Evolutionary conservation across 352 stramenopile genomes (phyloP).

Genomic region (Ophiocytium majus): DNA sequence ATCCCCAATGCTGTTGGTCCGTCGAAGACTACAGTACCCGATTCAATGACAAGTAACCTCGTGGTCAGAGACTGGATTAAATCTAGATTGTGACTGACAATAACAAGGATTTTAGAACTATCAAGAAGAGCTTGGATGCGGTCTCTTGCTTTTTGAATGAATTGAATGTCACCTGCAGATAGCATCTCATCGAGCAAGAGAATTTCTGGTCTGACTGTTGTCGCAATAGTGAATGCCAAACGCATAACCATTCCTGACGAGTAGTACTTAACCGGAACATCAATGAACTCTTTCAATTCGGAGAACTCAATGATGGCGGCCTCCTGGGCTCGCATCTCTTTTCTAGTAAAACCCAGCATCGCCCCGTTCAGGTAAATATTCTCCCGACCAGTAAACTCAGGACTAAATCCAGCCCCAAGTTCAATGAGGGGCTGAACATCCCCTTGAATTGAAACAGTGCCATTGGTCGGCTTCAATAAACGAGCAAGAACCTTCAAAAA

Average conservation of each 20-base stretch:
- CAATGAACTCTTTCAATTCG: slow-evolving; percentile 25
- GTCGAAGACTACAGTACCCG: no score
- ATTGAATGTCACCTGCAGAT: background rate
- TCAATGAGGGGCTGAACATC: background rate
- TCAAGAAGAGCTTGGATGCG: no score
- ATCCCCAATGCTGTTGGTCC: no score
- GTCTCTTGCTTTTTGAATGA: no score
- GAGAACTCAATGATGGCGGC: slow-evolving; percentile 11
- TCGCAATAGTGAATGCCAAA: slow-evolving; percentile 17
- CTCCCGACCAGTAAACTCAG: slow-evolving; percentile 16
- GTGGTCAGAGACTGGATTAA: no score
- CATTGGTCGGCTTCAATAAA: background rate
- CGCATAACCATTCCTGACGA: slow-evolving; percentile 7
- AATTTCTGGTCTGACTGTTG: slow-evolving; percentile 20
- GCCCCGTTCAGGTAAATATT: slow-evolving; percentile 23
- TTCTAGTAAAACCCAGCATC: slow-evolving; percentile 14
- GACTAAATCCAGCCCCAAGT: slow-evolving; percentile 19
- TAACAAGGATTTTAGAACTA: no score
- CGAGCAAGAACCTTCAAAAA: slow-evolving; percentile 21
- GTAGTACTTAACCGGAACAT: slow-evolving; percentile 20
- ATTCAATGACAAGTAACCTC: no score
- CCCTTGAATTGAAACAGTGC: slow-evolving; percentile 1
- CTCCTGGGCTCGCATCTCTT: background rate
- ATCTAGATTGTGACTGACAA: no score
- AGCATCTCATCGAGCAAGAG: background rate